These are phyloP conservation scores for Leccinum obscurum DNA, from an alignment of 768 basidiomycete species.

Conservation along the genomic window DNA sequence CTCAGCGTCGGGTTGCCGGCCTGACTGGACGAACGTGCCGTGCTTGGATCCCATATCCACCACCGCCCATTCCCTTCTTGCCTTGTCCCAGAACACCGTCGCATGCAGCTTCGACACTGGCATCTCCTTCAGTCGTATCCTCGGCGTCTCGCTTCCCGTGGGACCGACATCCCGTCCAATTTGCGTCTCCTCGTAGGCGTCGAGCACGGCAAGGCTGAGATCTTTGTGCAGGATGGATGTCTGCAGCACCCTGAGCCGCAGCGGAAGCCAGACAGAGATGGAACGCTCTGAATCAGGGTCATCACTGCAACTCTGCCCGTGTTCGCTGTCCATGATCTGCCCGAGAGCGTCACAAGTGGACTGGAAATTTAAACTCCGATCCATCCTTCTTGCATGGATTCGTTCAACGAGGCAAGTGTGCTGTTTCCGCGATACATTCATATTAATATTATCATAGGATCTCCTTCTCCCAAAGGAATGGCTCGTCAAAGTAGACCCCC, in stretches of 20 bases:
- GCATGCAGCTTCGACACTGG: constrained; percentile 81
- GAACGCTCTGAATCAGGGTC: constrained; percentile 48
- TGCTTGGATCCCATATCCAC: constrained; percentile 89
- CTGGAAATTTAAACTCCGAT: constrained; percentile 26
- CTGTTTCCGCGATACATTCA: background rate
- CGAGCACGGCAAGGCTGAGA: constrained; percentile 58
- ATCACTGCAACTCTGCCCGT: constrained; percentile 24
- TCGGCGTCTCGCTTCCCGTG: constrained; percentile 51
- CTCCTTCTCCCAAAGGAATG: constrained; percentile 67
- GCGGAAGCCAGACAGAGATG: constrained; percentile 35
- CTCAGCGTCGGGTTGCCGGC: constrained; percentile 16
- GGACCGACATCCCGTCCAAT: constrained; percentile 69
- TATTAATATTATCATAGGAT: constrained; percentile 36
- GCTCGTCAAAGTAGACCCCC: constrained; percentile 65
- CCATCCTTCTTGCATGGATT: constrained; percentile 39
- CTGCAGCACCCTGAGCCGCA: constrained; percentile 41
- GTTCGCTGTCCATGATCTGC: constrained; percentile 18
- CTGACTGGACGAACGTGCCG: constrained; percentile 63
- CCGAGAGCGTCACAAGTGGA: background rate
- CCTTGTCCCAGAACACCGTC: constrained; percentile 67
- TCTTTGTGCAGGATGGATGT: constrained; percentile 50
- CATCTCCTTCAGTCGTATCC: constrained; percentile 81
- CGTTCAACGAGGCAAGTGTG: constrained; percentile 36
- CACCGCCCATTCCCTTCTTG: constrained; percentile 61
- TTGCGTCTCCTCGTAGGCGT: constrained; percentile 64